Evolutionary conservation across 768 basidiomycete genomes (phyloP).

Genomic region (Cyclocybe cylindracea): DNA sequence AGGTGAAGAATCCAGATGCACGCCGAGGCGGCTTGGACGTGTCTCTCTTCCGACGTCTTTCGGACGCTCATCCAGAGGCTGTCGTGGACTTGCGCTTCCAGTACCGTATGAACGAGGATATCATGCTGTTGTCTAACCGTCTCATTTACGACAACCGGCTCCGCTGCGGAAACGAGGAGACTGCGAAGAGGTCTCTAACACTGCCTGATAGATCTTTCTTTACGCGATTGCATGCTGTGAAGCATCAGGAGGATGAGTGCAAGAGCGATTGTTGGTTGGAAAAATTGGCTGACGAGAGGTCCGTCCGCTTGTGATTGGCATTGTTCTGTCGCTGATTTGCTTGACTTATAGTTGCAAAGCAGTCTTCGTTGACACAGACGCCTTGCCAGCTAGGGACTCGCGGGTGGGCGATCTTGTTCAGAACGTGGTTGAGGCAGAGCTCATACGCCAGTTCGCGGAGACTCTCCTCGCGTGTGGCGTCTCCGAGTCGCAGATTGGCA

Average conservation of each 20-base stretch:
- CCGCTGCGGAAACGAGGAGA: slow-evolving; percentile 72
- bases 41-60: slow-evolving; percentile 86
- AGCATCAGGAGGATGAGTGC: background rate
- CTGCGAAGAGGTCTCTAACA: slow-evolving; percentile 59
- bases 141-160: slow-evolving; percentile 83
- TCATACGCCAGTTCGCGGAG: slow-evolving; percentile 68
- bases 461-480: slow-evolving; percentile 69
- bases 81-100: slow-evolving; percentile 87
- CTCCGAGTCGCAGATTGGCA: slow-evolving; percentile 69
- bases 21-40: slow-evolving; percentile 85
- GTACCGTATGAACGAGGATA: slow-evolving; percentile 96
- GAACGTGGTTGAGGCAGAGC: slow-evolving; percentile 77
- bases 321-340: background rate
- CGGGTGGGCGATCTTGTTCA: slow-evolving; percentile 88
- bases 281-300: slow-evolving; percentile 65
- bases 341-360: slow-evolving; percentile 67
- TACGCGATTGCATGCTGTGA: slow-evolving; percentile 40
- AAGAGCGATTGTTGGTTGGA: slow-evolving; percentile 68
- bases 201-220: slow-evolving; percentile 53
- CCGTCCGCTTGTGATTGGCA: slow-evolving; percentile 16
- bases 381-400: slow-evolving; percentile 75
- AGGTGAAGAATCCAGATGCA: slow-evolving; percentile 84
- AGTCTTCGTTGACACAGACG: slow-evolving; percentile 93
- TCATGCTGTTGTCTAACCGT: slow-evolving; percentile 88
- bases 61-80: slow-evolving; percentile 82